Evolutionary conservation across 345 rosid genomes (phyloP), one percentile per base, ranked within the genome.

Genomic region (Dipteronia sinensis): DNA sequence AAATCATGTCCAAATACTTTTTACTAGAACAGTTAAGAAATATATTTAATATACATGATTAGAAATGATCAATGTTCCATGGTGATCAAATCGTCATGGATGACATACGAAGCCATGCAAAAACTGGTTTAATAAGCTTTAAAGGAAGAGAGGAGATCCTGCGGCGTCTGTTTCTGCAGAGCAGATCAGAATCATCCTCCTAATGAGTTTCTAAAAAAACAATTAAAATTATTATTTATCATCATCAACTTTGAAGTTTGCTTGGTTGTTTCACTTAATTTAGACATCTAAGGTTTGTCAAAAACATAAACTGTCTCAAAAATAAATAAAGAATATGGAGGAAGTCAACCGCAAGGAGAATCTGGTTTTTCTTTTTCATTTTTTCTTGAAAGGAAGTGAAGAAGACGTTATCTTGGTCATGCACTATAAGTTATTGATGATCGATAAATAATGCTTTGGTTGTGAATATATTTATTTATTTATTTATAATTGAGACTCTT

Each of bases 111-210:
- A 17, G 15, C 38, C 69, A 68, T 44, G 31, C 72, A 68, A 19
- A 16, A 68, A 25, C 56, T n/a, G 7, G 34, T 10, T 19, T n/a
- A 55, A 17, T 67, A 19, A 19, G 46, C 2, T 65, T 17, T 31
- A 17, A 47, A 69, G 38, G 71, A 42, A 13, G 40, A 11, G 25
- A 11, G 10, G 17, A 47, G 51, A 47, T 47, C 15, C 0, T 11
- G 20, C 3, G 3, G 34, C 15, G 29, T 63, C 13, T 23, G 66
- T 63, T 12, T 10, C 10, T 15, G 69, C 20, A 29, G 1, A 55
- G 61, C 19, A 55, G 61, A 15, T 25, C 7, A 67, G 71, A 38
- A 44, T 44, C 72, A 46, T 69, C 72, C 34, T 47, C 72, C 56
- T 15, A 53, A 53, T 16, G n/a, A 53, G 19, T 53, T 16, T 19